These are phyloP conservation scores for Colletotrichum sp. DNA, from an alignment of 2,329 filamentous ascomycete species.

Conservation along the genomic window DNA sequence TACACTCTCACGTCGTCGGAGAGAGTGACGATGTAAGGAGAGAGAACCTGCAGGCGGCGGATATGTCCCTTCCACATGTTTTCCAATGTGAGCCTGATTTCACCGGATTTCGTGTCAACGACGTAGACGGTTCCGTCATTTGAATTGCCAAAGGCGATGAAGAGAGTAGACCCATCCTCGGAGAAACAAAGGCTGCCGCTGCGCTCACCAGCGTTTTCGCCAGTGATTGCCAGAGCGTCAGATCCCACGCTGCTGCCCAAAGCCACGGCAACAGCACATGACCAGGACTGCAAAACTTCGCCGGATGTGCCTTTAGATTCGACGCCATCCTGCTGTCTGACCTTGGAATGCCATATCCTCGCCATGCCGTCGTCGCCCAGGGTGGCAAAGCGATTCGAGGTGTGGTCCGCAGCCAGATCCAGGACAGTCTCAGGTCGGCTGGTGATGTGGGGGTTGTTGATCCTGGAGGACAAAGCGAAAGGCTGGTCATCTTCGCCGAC, in stretches of 20 bases:
- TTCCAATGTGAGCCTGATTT: conserved; percentile 69
- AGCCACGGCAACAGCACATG: conserved; percentile 52
- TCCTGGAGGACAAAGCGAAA: conserved; percentile 81
- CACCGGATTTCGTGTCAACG: conserved; percentile 74
- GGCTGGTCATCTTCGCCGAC: conserved; percentile 59
- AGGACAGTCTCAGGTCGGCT: conserved; percentile 65
- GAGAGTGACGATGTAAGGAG: conserved; percentile 76
- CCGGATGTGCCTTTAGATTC: conserved; percentile 63
- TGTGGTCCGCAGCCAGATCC: conserved; percentile 74
- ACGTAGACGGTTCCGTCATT: conserved; percentile 72
- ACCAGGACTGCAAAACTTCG: conserved; percentile 75
- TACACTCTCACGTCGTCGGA: conserved; percentile 79
- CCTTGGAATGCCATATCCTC: conserved; percentile 81
- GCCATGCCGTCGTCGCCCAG: conserved; percentile 81
- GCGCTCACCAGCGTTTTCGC: conserved; percentile 34
- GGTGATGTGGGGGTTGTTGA: conserved; percentile 81
- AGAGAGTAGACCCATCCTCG: conserved; percentile 83
- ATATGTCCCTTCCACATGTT: conserved; percentile 71
- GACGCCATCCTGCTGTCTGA: conserved; percentile 71
- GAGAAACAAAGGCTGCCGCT: conserved; percentile 79
- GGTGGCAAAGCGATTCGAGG: conserved; percentile 77
- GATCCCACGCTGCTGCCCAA: conserved; percentile 34
- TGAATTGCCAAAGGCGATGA: conserved; percentile 63
- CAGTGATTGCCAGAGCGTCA: conserved; percentile 33
- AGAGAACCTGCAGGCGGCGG: conserved; percentile 73